Conservation (phyloP, 2,329 filamentous ascomycete species). For the Fusarium decemcellulare region DNA sequence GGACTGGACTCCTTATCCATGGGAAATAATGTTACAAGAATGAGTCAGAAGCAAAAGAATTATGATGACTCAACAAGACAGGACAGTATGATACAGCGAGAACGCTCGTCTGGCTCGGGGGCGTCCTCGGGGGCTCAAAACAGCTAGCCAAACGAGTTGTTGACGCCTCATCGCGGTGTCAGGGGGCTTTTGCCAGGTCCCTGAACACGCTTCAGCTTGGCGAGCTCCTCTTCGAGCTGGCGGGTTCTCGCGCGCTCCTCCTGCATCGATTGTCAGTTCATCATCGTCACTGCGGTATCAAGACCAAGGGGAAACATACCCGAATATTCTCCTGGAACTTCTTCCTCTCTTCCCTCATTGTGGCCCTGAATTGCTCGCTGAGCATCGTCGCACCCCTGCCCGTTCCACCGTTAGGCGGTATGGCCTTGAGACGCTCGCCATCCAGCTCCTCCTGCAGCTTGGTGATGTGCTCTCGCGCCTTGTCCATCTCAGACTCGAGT, state of each 20-base stretch:
- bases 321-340: slow-evolving; percentile 69
- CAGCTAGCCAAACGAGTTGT: neutral
- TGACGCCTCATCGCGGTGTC: slow-evolving; percentile 52
- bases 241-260: slow-evolving; percentile 64
- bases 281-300: neutral
- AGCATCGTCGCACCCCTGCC: slow-evolving; percentile 64
- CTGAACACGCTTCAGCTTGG: slow-evolving; percentile 58
- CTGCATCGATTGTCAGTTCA: slow-evolving; percentile 54
- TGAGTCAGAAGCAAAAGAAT: slow-evolving; percentile 19
- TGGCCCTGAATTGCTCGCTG: slow-evolving; percentile 69
- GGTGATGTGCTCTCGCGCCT: slow-evolving; percentile 53
- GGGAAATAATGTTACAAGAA: slow-evolving; percentile 16
- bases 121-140: neutral
- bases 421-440: slow-evolving; percentile 62
- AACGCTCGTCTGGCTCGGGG: neutral
- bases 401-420: slow-evolving; percentile 50
- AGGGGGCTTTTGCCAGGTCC: slow-evolving; percentile 60
- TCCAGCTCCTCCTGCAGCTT: slow-evolving; percentile 68
- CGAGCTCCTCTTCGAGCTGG: slow-evolving; percentile 66
- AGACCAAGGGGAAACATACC: slow-evolving; percentile 53
- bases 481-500: slow-evolving; percentile 59
- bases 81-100: slow-evolving; percentile 34
- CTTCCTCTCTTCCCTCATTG: slow-evolving; percentile 70
- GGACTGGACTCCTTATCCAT: slow-evolving; percentile 14
- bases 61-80: slow-evolving; percentile 6